Evolutionary conservation across 2,329 filamentous ascomycete species (phyloP).

Genomic region (Hymenoscyphus salicellus): DNA sequence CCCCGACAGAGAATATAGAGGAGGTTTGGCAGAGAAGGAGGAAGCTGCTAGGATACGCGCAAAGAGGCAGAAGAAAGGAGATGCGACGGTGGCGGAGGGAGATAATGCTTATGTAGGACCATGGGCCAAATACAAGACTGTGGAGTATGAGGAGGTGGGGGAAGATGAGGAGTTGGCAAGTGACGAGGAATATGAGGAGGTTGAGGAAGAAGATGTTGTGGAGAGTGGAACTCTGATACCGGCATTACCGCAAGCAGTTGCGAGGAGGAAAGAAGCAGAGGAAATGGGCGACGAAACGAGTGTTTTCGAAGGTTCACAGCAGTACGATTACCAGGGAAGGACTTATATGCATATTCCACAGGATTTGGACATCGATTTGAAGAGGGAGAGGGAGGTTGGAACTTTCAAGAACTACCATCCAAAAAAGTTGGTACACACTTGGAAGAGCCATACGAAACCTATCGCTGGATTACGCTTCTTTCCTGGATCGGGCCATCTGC

Average conservation of each 20-base stretch:
- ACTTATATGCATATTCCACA: slow-evolving; percentile 98
- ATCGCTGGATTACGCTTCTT: slow-evolving; percentile 90
- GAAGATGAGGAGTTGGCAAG: slow-evolving; percentile 72
- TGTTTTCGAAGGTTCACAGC: slow-evolving; percentile 76
- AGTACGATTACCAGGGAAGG: slow-evolving; percentile 90
- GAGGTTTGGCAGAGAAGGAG: slow-evolving; percentile 62
- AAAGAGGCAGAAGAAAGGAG: slow-evolving; percentile 82
- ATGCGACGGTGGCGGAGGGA: slow-evolving; percentile 79
- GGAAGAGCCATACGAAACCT: slow-evolving; percentile 79
- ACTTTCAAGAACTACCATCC: slow-evolving; percentile 87
- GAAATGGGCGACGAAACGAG: slow-evolving; percentile 71
- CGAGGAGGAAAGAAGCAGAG: slow-evolving; percentile 55
- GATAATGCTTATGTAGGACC: slow-evolving; percentile 87
- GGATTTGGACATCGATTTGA: slow-evolving; percentile 81
- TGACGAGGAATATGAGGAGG: slow-evolving; percentile 74
- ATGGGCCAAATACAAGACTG: slow-evolving; percentile 79
- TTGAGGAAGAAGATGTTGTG: slow-evolving; percentile 63
- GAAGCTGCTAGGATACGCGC: slow-evolving; percentile 64
- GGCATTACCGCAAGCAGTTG: slow-evolving; percentile 54
- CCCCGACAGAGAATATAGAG: slow-evolving; percentile 54
- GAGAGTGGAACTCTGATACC: slow-evolving; percentile 61
- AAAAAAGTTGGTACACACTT: slow-evolving; percentile 89
- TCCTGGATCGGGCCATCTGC: slow-evolving; percentile 78
- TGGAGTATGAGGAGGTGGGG: slow-evolving; percentile 70
- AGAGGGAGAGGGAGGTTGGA: slow-evolving; percentile 75